Evolutionary conservation across 2,329 filamentous ascomycete species (phyloP).

Genomic region (Xylaria sp.): DNA sequence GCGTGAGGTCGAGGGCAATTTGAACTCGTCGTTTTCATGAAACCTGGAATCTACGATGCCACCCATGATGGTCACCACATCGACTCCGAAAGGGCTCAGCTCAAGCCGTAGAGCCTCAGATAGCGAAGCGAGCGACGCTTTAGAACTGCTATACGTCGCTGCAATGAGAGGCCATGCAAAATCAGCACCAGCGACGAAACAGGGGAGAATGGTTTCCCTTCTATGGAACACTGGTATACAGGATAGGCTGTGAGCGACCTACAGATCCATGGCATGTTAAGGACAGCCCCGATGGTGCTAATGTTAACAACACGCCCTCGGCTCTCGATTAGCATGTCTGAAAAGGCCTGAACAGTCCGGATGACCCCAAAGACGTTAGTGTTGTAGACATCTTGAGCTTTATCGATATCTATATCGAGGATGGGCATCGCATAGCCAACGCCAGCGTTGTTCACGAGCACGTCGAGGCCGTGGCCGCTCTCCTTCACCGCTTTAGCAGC

Average conservation of each 20-base stretch:
- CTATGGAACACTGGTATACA: too few relatives aligned
- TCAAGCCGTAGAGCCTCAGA: background rate
- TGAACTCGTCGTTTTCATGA: background rate
- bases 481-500: too few relatives aligned
- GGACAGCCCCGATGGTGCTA: too few relatives aligned
- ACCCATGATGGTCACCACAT: background rate
- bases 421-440: slow-evolving; percentile 22
- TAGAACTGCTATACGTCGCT: background rate
- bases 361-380: slow-evolving; percentile 21
- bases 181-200: background rate
- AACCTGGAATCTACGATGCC: background rate
- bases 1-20: background rate
- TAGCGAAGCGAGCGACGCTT: background rate
- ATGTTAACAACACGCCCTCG: background rate
- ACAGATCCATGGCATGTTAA: too few relatives aligned
- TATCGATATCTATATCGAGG: slow-evolving; percentile 24
- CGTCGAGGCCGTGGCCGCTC: slow-evolving; percentile 15
- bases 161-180: background rate
- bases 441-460: slow-evolving; percentile 34
- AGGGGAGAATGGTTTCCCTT: too few relatives aligned
- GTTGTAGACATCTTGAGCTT: slow-evolving; percentile 24
- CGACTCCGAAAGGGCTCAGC: background rate
- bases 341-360: slow-evolving; percentile 10
- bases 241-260: too few relatives aligned
- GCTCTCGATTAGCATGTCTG: slow-evolving; percentile 8